Base-by-base conservation (phyloP, 345 rosid genomes). In the Reutealis trisperma region DNA sequence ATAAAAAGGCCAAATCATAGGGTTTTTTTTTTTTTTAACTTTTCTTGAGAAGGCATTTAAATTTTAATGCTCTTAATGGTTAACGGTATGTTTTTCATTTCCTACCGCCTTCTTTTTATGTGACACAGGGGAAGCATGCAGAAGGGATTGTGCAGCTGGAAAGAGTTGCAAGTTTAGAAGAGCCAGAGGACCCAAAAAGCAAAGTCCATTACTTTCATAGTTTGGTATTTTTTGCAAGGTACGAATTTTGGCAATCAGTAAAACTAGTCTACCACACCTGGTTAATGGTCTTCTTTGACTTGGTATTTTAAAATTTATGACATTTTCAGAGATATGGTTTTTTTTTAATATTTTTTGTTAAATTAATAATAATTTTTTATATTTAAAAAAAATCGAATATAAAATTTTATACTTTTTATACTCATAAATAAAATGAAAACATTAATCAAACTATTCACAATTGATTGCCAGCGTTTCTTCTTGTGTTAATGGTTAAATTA, bases 71-170 rank as follows among this genome's bases (percentile, higher is more conserved):
- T 37, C 45, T 21, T 18, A 19, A 8, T 27, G 41, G 19, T 18
- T 42, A 32, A 18, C 15, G 5, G 25, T 11, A 18, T 10, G 55
- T 22, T 63, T 62, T 41, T 70, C 75, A 59, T 45, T 55, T 64
- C 27, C 18, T 41, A 75, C 63, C 44, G 32, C 10, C 30, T 57
- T 37, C 30, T 6, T 16, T 22, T 4, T 21, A 27, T 83, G 32
- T 70, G 34, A 21, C 83, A 21, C 83, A 93, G 98, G 97, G 91
- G 45, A 90, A 93, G 83, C 80, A 77, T 71, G 83, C 82, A 18
- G 96, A 93, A 81, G 98, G 91, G 22, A 72, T 93, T n/a, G 64
- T 72, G 54, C 96, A 95, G 78, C 87, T 93, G 63, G 91, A 92
- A 82, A 89, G 97, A 87, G 82, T 93, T 70, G 91, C 86, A 47